A percentile compares a stretch with the other conserved stretches of the same genome.
phyloP scores from a whole-genome alignment of 768 basidiomycete species.

The Auriscalpium vulgare region DNA sequence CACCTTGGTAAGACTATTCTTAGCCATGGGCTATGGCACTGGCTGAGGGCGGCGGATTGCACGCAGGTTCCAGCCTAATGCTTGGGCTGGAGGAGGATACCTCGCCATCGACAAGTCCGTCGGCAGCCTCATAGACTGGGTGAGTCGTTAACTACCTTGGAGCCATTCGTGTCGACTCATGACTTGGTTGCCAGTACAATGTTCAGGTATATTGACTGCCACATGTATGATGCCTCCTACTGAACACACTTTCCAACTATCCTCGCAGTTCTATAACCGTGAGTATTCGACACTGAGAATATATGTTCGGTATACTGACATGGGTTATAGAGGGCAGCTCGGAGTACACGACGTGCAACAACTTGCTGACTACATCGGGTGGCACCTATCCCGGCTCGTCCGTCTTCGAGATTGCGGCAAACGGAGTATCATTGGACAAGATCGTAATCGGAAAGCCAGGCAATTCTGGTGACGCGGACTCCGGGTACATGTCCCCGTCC shows the following conservation, averaged over 20 bases:
- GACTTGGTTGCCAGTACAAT: conserved; percentile 27
- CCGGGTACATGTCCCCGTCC: conserved; percentile 47
- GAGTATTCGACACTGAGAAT: conserved; percentile 5
- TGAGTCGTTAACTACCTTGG: conserved; percentile 10
- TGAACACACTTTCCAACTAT: neutral
- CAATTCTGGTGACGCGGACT: conserved; percentile 30
- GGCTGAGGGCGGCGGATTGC: too few species aligned
- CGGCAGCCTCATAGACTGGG: conserved; percentile 39
- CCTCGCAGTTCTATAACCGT: conserved; percentile 35
- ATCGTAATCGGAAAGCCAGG: conserved; percentile 75
- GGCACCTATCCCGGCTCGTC: conserved; percentile 34
- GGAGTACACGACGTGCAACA: conserved; percentile 31
- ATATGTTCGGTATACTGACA: neutral
- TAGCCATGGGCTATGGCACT: neutral
- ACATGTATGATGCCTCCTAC: neutral
- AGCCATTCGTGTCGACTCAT: too few species aligned
- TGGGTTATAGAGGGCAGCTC: conserved; percentile 24
- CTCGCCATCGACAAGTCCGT: conserved; percentile 28
- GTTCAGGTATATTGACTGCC: conserved; percentile 24
- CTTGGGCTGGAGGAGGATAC: conserved; percentile 35
- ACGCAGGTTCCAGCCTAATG: conserved; percentile 26
- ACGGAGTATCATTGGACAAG: conserved; percentile 52
- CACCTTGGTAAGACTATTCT: conserved; percentile 28
- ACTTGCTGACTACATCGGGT: conserved; percentile 32
- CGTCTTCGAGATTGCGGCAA: conserved; percentile 44